These are phyloP conservation scores for Pyrus hybrid DNA, from an alignment of 331 rosid species.

Conservation along the genomic window DNA sequence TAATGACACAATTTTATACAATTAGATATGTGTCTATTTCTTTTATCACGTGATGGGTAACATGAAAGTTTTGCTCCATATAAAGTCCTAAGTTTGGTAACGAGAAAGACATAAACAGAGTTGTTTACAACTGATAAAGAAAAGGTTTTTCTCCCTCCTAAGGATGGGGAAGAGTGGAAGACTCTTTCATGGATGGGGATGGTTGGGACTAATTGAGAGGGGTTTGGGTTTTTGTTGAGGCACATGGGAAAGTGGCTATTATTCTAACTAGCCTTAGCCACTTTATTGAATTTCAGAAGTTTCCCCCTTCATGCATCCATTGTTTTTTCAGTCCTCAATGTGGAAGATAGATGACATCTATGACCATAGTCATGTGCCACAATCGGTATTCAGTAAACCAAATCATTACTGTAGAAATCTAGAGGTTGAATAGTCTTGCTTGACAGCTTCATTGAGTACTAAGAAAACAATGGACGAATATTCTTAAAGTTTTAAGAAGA, in stretches of 20 bases:
- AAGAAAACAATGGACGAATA: neutral
- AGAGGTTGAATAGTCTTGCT: neutral
- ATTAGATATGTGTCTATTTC: too few relatives aligned
- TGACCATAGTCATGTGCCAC: conserved; percentile 11
- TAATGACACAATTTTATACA: neutral
- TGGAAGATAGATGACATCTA: conserved; percentile 4
- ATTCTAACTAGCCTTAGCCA: conserved; percentile 9
- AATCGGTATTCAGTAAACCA: conserved; percentile 5
- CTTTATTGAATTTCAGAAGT: conserved; percentile 28
- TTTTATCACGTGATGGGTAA: neutral
- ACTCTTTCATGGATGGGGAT: neutral
- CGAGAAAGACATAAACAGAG: neutral
- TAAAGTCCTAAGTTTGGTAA: too few relatives aligned
- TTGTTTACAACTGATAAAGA: neutral
- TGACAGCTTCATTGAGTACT: neutral
- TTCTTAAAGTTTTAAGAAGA: neutral
- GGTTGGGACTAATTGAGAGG: neutral
- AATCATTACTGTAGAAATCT: conserved; percentile 5
- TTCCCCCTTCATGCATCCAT: conserved; percentile 16
- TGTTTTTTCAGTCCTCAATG: conserved; percentile 9
- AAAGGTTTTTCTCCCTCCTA: neutral
- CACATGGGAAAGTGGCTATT: conserved; percentile 23
- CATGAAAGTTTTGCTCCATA: too few relatives aligned
- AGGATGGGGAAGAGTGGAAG: neutral
- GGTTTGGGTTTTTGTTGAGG: conserved; percentile 6